These are phyloP conservation scores for Gracilaria domingensis DNA, from an alignment of 23 red algal genomes.

Conservation along the genomic window DNA sequence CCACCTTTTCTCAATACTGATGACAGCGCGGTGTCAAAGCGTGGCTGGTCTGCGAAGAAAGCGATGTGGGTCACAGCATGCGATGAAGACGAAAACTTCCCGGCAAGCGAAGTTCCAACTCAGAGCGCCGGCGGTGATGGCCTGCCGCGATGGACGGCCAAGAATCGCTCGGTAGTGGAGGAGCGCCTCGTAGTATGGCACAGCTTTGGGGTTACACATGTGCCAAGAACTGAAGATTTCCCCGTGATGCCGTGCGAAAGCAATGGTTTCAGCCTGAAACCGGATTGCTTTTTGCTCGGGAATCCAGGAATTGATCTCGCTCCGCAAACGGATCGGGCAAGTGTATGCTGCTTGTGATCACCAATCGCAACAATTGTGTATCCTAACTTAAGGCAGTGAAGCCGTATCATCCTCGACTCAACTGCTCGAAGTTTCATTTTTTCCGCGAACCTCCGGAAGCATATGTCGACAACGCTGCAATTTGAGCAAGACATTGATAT, in stretches of 20 bases:
- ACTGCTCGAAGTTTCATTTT: background rate
- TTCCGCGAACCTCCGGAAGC: background rate
- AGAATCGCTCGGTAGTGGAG: slow-evolving; percentile 61
- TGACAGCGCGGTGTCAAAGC: slow-evolving; percentile 59
- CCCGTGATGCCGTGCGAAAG: slow-evolving; percentile 78
- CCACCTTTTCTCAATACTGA: slow-evolving; percentile 50
- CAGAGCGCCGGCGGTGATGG: slow-evolving; percentile 68
- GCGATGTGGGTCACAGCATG: slow-evolving; percentile 83
- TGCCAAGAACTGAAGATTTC: slow-evolving; percentile 89
- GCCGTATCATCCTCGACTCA: background rate
- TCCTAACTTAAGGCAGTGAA: background rate
- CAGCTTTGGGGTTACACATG: slow-evolving; percentile 80
- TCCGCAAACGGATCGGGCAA: background rate
- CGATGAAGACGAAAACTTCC: slow-evolving; percentile 67
- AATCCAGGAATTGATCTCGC: slow-evolving; percentile 83
- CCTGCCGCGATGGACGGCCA: slow-evolving; percentile 34
- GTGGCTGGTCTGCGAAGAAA: slow-evolving; percentile 64
- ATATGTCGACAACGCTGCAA: too few species aligned
- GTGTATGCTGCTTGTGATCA: slow-evolving; percentile 39
- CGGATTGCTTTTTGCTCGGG: slow-evolving; percentile 76
- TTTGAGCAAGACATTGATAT: too few species aligned
- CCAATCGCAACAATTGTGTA: background rate
- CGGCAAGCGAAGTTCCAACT: slow-evolving; percentile 78
- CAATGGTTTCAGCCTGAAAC: slow-evolving; percentile 79
- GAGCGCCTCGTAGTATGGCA: slow-evolving; percentile 87